A percentile compares a stretch with the other conserved stretches of the same genome.
These are phyloP conservation scores for Vigna hirtella DNA, from an alignment of 306 rosid genomes.

Conservation along the genomic window DNA sequence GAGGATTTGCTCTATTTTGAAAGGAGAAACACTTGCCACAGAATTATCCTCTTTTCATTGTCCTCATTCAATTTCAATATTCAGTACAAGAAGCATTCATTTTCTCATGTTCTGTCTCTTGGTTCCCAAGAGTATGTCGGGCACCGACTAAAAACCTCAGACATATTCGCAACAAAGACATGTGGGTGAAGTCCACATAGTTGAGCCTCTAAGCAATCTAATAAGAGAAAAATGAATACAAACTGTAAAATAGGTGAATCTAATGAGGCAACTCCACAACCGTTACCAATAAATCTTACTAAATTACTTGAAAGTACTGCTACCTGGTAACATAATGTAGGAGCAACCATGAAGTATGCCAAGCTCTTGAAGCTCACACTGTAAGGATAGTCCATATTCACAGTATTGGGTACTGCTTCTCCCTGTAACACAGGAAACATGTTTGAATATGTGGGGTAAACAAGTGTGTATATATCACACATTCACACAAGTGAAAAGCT, in stretches of 20 bases:
- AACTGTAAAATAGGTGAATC: not conserved
- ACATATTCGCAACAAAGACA: conserved; percentile 29
- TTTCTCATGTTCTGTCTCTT: not conserved
- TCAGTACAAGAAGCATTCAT: not conserved
- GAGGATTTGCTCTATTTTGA: not conserved
- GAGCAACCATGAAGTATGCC: conserved; percentile 95
- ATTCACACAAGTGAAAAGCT: conserved; percentile 35
- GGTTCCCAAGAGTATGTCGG: not conserved
- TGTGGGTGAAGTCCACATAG: conserved; percentile 1
- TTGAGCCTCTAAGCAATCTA: conserved; percentile 33
- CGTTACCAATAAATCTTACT: not conserved
- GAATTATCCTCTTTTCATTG: not conserved
- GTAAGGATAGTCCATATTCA: conserved; percentile 57
- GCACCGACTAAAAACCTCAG: conserved; percentile 4
- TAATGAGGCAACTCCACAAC: conserved; percentile 16
- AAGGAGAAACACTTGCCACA: not conserved
- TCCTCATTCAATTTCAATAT: not conserved
- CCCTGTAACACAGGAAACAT: conserved; percentile 61
- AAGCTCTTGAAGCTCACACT: conserved; percentile 70
- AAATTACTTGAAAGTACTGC: conserved; percentile 33
- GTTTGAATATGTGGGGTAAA: conserved; percentile 18
- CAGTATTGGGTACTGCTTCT: conserved; percentile 57
- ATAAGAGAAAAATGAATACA: conserved; percentile 33
- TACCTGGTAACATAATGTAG: conserved; percentile 98
- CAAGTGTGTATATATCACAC: conserved; percentile 12